Base-by-base conservation (phyloP, 495 filamentous ascomycete genomes). In the Neurospora africana region DNA sequence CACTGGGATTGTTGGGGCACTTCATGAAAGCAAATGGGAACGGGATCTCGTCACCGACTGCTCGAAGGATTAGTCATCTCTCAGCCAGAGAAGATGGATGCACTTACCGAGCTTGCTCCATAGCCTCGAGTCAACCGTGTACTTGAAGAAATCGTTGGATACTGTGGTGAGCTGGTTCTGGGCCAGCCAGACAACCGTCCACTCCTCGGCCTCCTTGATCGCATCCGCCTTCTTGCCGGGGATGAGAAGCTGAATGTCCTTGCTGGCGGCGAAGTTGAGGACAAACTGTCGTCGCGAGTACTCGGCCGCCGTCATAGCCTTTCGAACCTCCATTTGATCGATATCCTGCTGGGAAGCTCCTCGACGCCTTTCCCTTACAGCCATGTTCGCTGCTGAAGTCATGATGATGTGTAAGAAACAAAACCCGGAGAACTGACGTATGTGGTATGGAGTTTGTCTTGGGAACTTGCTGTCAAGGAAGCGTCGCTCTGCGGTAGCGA, bases 11-110 rank as follows among this genome's bases (percentile, higher is more conserved):
- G 53, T 65, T 65, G 53, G 53, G 27, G 36, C 47, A 71, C 11
- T 72, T 75, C 78, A 80, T 80, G 36, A 78, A 80, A 21, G 74
- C 37, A 39, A 80, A 80, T 1, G 78, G 78, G 36, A 80, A 80
- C 2, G 73, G 71, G 4, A 76, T 21, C 5, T 75, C 75, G 27
- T 39, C 68, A 13, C 78, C 78, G 17, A 80, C 78, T 80, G 44
- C 17, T 17, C 27, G 41, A 33, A 21, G 21, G 27, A 72, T 73
- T 40, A 75, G 47, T 17, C 30, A n/a, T 17, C 27, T 13, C 53
- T 65, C 27, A 9, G 53, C 23, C 53, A 33, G 5, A 3, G 5
- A 19, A 19, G 53, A 33, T 33, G 27, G 33, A 40, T 33, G 9
- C 0, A 75, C 71, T 6, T 69, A 80, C 78, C 76, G 38, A 76